Evolutionary conservation across 257 asterid species (phyloP), one percentile per base, ranked within the genome.

Genomic region (Lavandula angustifolia): DNA sequence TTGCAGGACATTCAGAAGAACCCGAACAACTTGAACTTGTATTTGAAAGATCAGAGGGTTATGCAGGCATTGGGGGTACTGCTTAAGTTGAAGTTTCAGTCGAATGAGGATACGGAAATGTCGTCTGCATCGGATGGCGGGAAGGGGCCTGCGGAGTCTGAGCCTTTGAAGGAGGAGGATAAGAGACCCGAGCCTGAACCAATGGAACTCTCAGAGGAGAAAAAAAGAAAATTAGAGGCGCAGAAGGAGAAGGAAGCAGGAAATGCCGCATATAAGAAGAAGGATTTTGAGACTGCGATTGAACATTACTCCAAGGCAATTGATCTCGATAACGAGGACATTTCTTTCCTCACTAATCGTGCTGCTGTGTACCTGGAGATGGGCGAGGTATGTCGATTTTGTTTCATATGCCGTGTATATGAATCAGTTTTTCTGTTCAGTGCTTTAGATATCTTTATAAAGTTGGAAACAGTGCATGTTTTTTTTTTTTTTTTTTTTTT

Each of bases 301-400:
- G 72, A 78, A 69, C 89, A 79, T 66, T 92, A 92, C 22, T 48
- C 87, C 0, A 85, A 84, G 72, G 98, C 98, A 1, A 54, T 85
- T 53, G 95, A 92, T 35, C 87, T 84, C 7, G 84, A 84, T 31
- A 91, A 85, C 40, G 94, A 77, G 55, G 98, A 92, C 65, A 81
- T 92, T 9, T 92, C 98, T 1, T 92, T 85, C 76, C 73, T 89
- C 22, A 92, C 98, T 1, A 92, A 92, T 12, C 87, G 98, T 2
- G 98, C 98, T 22, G 98, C 98, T 11, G 98, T 92, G 7, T 92
- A 85, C 84, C 56, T 92, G 73, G 98, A 92, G 74, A 92, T 85
- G 89, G 95, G 91, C 54, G 89, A 86, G 98, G 98, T 91, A 84
- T 29, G 7, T 35, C 4, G 18, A 12, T 44, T 44, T n/a, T n/a